Percentiles rank a stretch among this genome's conserved stretches.
phyloP scores from a whole-genome alignment of 768 basidiomycete species.

The Clavulina sp. region DNA sequence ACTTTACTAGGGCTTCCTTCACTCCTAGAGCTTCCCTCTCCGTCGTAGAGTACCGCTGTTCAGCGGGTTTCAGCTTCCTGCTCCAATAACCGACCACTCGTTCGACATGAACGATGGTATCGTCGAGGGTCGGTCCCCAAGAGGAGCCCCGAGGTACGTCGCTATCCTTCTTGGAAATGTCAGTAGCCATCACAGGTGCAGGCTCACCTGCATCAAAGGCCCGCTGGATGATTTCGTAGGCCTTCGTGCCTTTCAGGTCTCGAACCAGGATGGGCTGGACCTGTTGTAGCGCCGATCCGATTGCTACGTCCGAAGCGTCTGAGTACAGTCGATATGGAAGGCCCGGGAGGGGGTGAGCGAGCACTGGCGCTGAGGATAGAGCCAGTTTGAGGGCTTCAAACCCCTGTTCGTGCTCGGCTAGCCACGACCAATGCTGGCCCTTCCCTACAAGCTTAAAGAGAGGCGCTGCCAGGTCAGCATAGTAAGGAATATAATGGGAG shows the following conservation, averaged over 20 bases:
- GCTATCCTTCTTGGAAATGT: slow-evolving; percentile 11
- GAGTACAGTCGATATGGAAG: slow-evolving; percentile 22
- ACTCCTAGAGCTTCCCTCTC: slow-evolving; percentile 24
- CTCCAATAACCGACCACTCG: slow-evolving; percentile 20
- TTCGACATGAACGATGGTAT: slow-evolving; percentile 20
- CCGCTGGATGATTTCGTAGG: slow-evolving; percentile 11
- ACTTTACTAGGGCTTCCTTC: slow-evolving; percentile 24
- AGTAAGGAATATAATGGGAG: slow-evolving; percentile 22
- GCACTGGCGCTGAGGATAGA: slow-evolving; percentile 20
- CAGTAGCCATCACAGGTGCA: slow-evolving; percentile 9
- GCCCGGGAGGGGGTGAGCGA: slow-evolving; percentile 18
- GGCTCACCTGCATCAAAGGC: slow-evolving; percentile 8
- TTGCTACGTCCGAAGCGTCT: slow-evolving; percentile 19
- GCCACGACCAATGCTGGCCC: slow-evolving; percentile 15
- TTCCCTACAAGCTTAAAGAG: slow-evolving; percentile 22
- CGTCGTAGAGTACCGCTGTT: slow-evolving; percentile 24
- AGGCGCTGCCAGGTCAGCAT: slow-evolving; percentile 20
- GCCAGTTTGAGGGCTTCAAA: slow-evolving; percentile 19
- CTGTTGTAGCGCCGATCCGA: slow-evolving; percentile 19
- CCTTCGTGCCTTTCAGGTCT: slow-evolving; percentile 15
- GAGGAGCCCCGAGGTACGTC: slow-evolving; percentile 16
- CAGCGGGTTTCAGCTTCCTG: slow-evolving; percentile 18
- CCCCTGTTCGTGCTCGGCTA: slow-evolving; percentile 14
- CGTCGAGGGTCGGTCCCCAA: slow-evolving; percentile 18
- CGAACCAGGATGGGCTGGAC: slow-evolving; percentile 14